Evolutionary conservation across 1,284 basidiomycete genomes (phyloP).

Genomic region (Cutaneotrichosporon sp.): DNA sequence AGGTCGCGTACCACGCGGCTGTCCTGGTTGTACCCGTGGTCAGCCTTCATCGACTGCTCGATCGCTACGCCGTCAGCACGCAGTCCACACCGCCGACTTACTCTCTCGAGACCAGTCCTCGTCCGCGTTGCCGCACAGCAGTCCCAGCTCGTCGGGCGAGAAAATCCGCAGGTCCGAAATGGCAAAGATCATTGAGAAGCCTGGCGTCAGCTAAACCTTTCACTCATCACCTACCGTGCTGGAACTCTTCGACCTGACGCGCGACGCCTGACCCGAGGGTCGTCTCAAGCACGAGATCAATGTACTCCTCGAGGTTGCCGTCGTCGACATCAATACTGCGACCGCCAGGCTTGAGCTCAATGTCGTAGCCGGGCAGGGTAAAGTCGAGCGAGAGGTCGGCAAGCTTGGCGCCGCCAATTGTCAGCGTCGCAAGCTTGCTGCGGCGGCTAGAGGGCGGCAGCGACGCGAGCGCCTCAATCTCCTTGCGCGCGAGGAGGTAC

Average conservation of each 20-base stretch:
- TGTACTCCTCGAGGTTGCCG: conserved; percentile 83
- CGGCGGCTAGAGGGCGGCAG: conserved; percentile 39
- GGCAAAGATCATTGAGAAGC: conserved; percentile 91
- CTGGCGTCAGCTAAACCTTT: conserved; percentile 38
- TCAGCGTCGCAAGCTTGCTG: conserved; percentile 43
- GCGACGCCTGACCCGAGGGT: conserved; percentile 71
- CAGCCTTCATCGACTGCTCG: conserved; percentile 84
- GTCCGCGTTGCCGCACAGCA: conserved; percentile 89
- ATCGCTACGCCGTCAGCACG: conserved; percentile 57
- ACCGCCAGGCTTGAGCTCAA: conserved; percentile 80
- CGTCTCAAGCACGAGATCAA: conserved; percentile 70
- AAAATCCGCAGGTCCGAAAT: conserved; percentile 85
- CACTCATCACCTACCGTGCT: conserved; percentile 50
- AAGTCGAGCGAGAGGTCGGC: conserved; percentile 91
- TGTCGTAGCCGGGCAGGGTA: conserved; percentile 89
- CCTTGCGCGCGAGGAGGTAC: conserved; percentile 48
- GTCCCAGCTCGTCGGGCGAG: conserved; percentile 84
- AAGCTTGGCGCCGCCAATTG: conserved; percentile 57
- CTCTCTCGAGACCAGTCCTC: conserved; percentile 91
- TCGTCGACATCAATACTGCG: conserved; percentile 71
- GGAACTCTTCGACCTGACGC: conserved; percentile 75
- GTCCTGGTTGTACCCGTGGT: conserved; percentile 96
- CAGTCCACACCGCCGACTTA: conserved; percentile 49
- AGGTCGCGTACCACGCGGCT: conserved; percentile 83
- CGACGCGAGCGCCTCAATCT: conserved; percentile 45